These are phyloP conservation scores for Irpex rosettiformis DNA, from an alignment of 1,284 basidiomycete genomes.

Conservation along the genomic window DNA sequence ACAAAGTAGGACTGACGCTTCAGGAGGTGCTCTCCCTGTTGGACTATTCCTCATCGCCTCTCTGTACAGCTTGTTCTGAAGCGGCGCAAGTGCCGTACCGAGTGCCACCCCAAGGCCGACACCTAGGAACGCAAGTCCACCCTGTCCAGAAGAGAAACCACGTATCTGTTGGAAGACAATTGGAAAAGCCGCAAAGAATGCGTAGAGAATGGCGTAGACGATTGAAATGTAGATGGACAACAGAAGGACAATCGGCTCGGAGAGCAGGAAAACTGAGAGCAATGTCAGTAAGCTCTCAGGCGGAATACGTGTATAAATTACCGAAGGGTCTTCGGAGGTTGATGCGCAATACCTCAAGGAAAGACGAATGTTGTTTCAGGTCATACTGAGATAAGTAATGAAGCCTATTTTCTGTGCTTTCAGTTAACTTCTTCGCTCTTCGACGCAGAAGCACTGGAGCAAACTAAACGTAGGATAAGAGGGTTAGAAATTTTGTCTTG, in stretches of 20 bases:
- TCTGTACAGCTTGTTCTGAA: conserved; percentile 57
- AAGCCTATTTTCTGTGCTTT: conserved; percentile 39
- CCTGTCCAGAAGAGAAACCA: conserved; percentile 55
- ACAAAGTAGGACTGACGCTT: conserved; percentile 42
- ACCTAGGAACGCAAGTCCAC: conserved; percentile 64
- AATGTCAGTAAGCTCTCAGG: neutral
- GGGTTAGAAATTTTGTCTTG: neutral
- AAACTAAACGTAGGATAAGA: conserved; percentile 38
- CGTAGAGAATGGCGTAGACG: conserved; percentile 59
- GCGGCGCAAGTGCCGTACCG: conserved; percentile 49
- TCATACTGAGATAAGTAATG: conserved; percentile 57
- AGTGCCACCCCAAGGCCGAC: conserved; percentile 57
- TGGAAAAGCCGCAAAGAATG: conserved; percentile 56
- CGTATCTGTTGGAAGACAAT: conserved; percentile 62
- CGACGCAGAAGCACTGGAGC: conserved; percentile 63
- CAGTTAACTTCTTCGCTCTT: conserved; percentile 47
- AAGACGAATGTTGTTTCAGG: conserved; percentile 40
- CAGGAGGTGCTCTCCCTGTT: conserved; percentile 53
- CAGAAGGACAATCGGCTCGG: conserved; percentile 66
- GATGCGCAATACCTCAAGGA: conserved; percentile 35
- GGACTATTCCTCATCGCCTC: conserved; percentile 45
- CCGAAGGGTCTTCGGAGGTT: conserved; percentile 62
- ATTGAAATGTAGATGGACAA: conserved; percentile 68
- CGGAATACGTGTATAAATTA: conserved; percentile 24
- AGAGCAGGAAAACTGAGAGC: conserved; percentile 53